Conservation (phyloP, 768 basidiomycete genomes). For the Auriscalpium vulgare region DNA sequence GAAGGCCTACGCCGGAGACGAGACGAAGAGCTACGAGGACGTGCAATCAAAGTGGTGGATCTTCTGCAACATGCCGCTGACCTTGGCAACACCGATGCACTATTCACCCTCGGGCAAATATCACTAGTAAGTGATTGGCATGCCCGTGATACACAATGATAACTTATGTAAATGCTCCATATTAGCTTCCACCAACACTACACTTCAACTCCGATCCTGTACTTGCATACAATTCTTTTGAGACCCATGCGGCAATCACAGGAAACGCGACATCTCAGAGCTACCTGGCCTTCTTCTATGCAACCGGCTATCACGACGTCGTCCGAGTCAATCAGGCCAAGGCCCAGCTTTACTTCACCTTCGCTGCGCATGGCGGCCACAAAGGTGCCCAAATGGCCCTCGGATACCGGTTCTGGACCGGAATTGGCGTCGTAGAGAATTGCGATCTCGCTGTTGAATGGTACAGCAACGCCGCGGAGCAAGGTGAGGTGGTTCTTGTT, state of each 20-base stretch:
- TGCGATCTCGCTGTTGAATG: slow-evolving; percentile 79
- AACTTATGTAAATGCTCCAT: background rate
- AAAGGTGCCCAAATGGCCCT: slow-evolving; percentile 88
- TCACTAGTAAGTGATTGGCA: slow-evolving; percentile 45
- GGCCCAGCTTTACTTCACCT: slow-evolving; percentile 90
- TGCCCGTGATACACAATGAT: background rate
- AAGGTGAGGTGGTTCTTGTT: slow-evolving; percentile 39
- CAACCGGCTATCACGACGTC: slow-evolving; percentile 70
- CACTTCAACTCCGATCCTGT: slow-evolving; percentile 56
- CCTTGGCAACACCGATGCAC: slow-evolving; percentile 65
- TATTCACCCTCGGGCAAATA: slow-evolving; percentile 58
- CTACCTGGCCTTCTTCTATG: slow-evolving; percentile 79
- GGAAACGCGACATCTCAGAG: slow-evolving; percentile 88
- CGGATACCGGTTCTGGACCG: slow-evolving; percentile 92
- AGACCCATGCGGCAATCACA: slow-evolving; percentile 53
- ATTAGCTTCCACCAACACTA: slow-evolving; percentile 65
- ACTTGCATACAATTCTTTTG: slow-evolving; percentile 56
- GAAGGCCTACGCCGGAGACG: slow-evolving; percentile 36
- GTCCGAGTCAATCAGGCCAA: slow-evolving; percentile 64
- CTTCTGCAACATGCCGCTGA: slow-evolving; percentile 76
- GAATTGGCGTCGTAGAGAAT: slow-evolving; percentile 84
- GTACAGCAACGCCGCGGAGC: slow-evolving; percentile 87
- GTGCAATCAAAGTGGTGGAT: slow-evolving; percentile 77
- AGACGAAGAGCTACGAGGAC: slow-evolving; percentile 60
- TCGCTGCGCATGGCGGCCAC: slow-evolving; percentile 83